Percentiles rank a stretch among this genome's conserved stretches.
Conservation (phyloP, 2,329 filamentous ascomycete genomes). For the Diplodia scrobiculata region DNA sequence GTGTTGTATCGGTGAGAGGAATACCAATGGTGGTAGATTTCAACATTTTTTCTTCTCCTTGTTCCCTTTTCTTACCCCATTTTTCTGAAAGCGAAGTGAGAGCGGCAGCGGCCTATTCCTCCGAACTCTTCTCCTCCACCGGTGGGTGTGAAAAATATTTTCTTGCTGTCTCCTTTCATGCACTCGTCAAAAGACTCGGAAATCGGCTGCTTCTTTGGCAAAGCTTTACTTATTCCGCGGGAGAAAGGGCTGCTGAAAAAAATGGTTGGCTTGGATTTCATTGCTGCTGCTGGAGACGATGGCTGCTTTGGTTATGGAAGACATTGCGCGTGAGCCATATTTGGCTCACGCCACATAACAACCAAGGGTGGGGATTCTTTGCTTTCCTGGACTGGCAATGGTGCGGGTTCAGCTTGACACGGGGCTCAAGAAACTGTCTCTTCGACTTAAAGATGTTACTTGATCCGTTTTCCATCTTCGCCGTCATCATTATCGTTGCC, state of each 20-base stretch:
- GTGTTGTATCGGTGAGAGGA: conserved; percentile 28
- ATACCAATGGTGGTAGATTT: conserved; percentile 30
- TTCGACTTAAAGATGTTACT: conserved; percentile 7
- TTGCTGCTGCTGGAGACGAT: conserved; percentile 11
- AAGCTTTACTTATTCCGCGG: conserved; percentile 16
- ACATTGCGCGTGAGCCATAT: neutral
- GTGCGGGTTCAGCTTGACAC: conserved; percentile 17
- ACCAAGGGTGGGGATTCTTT: conserved; percentile 9
- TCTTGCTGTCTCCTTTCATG: conserved; percentile 24
- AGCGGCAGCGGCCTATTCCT: conserved; percentile 25
- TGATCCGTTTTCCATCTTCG: neutral
- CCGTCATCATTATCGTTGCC: neutral
- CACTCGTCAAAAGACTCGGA: conserved; percentile 26
- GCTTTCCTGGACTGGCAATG: conserved; percentile 1
- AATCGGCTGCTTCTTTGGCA: conserved; percentile 17
- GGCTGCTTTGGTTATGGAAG: conserved; percentile 14
- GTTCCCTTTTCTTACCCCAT: conserved; percentile 24
- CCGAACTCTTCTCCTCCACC: neutral
- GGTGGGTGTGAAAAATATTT: conserved; percentile 22
- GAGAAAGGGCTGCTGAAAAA: conserved; percentile 16
- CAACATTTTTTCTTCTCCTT: conserved; percentile 27
- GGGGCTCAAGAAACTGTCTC: conserved; percentile 20
- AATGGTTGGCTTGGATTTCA: conserved; percentile 21
- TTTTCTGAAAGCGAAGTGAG: conserved; percentile 26
- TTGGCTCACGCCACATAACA: neutral